A percentile compares a stretch with the other conserved stretches of the same genome.
phyloP scores from a whole-genome alignment of 768 basidiomycete species.

The Trametes meyenii region DNA sequence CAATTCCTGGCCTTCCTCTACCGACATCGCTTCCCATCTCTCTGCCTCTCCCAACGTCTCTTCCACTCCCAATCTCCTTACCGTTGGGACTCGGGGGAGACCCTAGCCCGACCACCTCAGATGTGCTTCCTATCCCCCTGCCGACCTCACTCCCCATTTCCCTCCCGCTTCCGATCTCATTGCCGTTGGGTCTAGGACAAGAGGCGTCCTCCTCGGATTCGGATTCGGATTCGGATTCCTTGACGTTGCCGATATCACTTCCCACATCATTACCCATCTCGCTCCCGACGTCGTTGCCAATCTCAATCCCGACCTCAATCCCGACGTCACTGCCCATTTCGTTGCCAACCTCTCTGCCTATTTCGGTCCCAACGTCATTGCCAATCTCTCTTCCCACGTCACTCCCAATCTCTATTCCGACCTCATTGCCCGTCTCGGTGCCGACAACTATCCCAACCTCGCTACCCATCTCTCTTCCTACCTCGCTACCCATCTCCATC shows the following conservation, averaged over 20 bases:
- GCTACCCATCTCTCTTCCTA: no score
- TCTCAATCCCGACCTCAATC: not conserved
- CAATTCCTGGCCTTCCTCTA: not conserved
- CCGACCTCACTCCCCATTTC: not conserved
- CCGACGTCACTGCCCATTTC: not conserved
- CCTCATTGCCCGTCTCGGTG: not conserved
- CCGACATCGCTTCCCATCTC: constrained; percentile 1
- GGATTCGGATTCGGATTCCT: not conserved
- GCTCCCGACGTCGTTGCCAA: not conserved
- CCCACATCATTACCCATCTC: constrained; percentile 8
- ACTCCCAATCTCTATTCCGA: not conserved
- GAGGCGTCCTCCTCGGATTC: not conserved
- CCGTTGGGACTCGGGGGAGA: not conserved
- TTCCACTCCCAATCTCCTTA: not conserved
- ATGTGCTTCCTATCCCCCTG: not conserved
- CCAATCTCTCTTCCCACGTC: not conserved
- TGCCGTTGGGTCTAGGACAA: not conserved
- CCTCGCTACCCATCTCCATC: no score
- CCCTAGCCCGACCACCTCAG: not conserved
- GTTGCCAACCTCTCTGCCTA: not conserved
- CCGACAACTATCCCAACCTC: not conserved
- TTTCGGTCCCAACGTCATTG: not conserved
- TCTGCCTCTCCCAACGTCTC: constrained; percentile 1
- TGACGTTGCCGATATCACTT: constrained; percentile 3
- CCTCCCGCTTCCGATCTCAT: not conserved